Base-by-base conservation (phyloP, 2,329 filamentous ascomycete genomes). In the Fusarium ramigenum region DNA sequence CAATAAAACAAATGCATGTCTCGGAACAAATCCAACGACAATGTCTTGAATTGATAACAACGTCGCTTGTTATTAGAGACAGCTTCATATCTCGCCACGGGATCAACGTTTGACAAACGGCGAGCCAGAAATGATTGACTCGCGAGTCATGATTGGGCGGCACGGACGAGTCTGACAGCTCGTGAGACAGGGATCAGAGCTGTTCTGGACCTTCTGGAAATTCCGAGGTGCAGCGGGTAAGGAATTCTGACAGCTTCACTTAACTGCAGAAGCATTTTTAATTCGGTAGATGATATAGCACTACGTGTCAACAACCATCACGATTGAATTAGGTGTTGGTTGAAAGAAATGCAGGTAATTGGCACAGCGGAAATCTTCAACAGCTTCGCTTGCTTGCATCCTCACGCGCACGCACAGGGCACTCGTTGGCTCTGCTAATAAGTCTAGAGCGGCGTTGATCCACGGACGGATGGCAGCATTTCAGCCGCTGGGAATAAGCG, bases 141-240 rank as follows among this genome's bases (percentile, higher is more conserved):
- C 34, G n/a, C 42, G 57, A 69, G 66, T 69, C 66, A 50, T 69
- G 47, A 68, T 62, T 69, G 57, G 57, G 30, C 40, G 25, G 30
- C 30, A 40, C 36, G 25, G 30, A n/a, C 46, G 25, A 42, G 34
- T 62, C 40, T 68, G 65, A 68, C 62, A 67, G 64, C n/a, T 58
- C 40, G 18, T 21, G 32, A 23, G 44, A 63, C 62, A 53, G 49
- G 61, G 58, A 46, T 60, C 21, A 56, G n/a, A 32, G 25, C 36
- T 44, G 65, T 73, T 73, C 70, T 66, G 52, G 70, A 42, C 52
- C 60, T 66, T 73, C 61, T 66, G 53, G 70, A 72, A 65, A 69
- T 59, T 37, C 69, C 64, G 69, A 64, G 52, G 30, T 56, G 69
- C 69, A 60, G 36, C 42, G 62, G 67, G 43, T 61, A 44, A 34